Evolutionary conservation across 805 yeast genomes (phyloP).

Genomic region (Kodamaea laetipori): DNA sequence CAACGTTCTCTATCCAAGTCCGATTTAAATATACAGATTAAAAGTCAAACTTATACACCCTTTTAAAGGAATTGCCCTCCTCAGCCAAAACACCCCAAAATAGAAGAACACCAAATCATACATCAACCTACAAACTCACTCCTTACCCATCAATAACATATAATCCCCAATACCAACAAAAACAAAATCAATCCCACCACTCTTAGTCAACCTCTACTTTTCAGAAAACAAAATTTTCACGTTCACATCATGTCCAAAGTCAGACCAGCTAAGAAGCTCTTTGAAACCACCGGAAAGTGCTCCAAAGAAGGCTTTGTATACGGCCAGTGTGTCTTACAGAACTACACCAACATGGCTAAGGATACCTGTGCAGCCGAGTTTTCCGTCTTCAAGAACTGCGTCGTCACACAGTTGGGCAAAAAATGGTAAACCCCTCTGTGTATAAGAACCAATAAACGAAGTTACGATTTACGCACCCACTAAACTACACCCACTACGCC

Average conservation of each 20-base stretch:
- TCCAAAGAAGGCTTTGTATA: conserved; percentile 47
- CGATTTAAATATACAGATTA: too few species aligned
- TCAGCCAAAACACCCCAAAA: too few species aligned
- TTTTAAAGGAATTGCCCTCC: too few species aligned
- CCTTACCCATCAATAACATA: too few species aligned
- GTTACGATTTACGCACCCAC: background rate
- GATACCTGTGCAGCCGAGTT: conserved; percentile 59
- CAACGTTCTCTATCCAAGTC: too few species aligned
- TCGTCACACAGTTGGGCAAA: conserved; percentile 24
- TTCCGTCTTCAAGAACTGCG: conserved; percentile 50
- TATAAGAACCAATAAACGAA: background rate
- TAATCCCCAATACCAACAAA: too few species aligned
- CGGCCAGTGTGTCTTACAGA: conserved; percentile 55
- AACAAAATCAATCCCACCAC: too few species aligned
- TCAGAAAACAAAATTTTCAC: conserved; percentile 1
- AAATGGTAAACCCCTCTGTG: conserved; percentile 2
- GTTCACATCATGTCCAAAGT: conserved; percentile 21
- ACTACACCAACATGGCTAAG: conserved; percentile 51
- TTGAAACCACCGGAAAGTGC: conserved; percentile 43
- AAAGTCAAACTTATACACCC: too few species aligned
- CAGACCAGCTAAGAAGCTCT: conserved; percentile 47
- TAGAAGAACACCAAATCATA: too few species aligned
- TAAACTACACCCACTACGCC: too few species aligned
- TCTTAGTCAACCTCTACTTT: too few species aligned
- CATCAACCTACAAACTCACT: too few species aligned